Conservation (phyloP, 1,139 yeast genomes). For the Geotrichum candidum region DNA sequence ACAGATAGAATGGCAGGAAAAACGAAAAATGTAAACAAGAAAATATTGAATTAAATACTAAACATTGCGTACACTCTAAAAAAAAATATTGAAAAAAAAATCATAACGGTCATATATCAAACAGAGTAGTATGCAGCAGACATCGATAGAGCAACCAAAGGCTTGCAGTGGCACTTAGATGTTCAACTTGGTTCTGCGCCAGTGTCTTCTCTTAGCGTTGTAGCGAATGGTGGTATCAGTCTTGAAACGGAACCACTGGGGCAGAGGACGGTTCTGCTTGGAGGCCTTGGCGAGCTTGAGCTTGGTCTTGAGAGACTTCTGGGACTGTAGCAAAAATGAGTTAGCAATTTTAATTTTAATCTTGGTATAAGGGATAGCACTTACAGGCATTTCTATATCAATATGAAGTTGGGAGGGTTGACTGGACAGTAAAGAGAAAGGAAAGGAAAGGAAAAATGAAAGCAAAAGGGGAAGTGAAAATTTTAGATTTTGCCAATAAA, state of each 20-base stretch:
- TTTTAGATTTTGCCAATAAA: neutral
- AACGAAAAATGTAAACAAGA: neutral
- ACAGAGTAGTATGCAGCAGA: neutral
- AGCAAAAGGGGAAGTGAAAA: neutral
- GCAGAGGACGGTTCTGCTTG: conserved; percentile 99
- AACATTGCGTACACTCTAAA: neutral
- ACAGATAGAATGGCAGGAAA: neutral
- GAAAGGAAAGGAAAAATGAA: neutral
- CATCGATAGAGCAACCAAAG: neutral
- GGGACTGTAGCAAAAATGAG: conserved; percentile 46
- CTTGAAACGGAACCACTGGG: conserved; percentile 99
- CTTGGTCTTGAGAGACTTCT: conserved; percentile 96
- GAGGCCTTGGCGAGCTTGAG: conserved; percentile 99
- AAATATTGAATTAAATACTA: neutral
- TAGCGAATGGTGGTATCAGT: conserved; percentile 93
- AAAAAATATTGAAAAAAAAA: neutral
- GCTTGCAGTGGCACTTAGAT: conserved; percentile 51
- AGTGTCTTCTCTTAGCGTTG: conserved; percentile 99
- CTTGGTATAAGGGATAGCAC: neutral
- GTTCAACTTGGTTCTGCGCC: conserved; percentile 99
- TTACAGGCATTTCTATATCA: conserved; percentile 17
- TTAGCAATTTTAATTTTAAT: neutral
- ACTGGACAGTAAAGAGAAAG: conserved; percentile 7
- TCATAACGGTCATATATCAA: neutral
- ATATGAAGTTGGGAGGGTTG: conserved; percentile 6